phyloP scores from a whole-genome alignment of 2,329 filamentous ascomycete genomes.

The Xylariales sp. region DNA sequence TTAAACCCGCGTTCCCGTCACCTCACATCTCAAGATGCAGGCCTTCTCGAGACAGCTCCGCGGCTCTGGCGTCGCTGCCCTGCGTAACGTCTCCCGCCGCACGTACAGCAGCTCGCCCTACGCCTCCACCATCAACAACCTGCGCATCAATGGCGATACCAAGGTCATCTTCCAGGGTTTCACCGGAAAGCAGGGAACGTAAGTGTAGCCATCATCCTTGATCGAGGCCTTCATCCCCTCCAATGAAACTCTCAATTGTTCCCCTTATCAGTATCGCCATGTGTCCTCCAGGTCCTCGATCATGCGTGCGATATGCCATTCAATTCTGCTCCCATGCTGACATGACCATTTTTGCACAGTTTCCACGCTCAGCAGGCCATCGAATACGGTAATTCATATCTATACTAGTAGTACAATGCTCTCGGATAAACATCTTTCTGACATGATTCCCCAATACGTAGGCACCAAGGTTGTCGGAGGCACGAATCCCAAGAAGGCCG shows the following conservation, averaged over 20 bases:
- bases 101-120: conserved; percentile 75
- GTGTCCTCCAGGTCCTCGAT: neutral
- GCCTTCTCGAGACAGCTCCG: conserved; percentile 67
- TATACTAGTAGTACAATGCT: too few species aligned
- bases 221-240: neutral
- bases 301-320: conserved; percentile 22
- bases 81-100: conserved; percentile 62
- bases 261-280: neutral
- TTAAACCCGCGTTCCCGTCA: too few species aligned
- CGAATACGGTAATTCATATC: conserved; percentile 73
- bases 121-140: conserved; percentile 71
- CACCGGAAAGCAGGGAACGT: conserved; percentile 95
- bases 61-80: conserved; percentile 62
- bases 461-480: conserved; percentile 97
- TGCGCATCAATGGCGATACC: conserved; percentile 88
- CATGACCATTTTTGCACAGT: conserved; percentile 43
- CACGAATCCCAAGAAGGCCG: conserved; percentile 99
- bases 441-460: conserved; percentile 33
- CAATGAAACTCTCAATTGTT: neutral
- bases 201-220: conserved; percentile 36
- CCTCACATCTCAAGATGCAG: conserved; percentile 67
- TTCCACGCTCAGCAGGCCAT: conserved; percentile 98
- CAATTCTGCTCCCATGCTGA: too few species aligned
- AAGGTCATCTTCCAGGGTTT: conserved; percentile 97
- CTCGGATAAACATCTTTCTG: too few species aligned